These are phyloP conservation scores for Tagetes erecta DNA, from an alignment of 129 eudicot genomes.

Conservation along the genomic window DNA sequence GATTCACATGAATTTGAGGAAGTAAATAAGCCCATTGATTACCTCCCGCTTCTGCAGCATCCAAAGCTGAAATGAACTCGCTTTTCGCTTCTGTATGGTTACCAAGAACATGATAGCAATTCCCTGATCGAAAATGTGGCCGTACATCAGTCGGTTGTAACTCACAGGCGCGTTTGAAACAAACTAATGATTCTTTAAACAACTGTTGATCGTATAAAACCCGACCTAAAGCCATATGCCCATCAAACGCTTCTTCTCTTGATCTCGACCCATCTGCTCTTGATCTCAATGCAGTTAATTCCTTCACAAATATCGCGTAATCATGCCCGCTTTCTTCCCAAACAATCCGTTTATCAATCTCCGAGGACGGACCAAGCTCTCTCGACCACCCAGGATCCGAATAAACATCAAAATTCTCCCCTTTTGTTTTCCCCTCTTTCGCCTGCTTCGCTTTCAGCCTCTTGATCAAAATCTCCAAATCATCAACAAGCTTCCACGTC, in stretches of 20 bases:
- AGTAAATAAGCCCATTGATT: constrained; percentile 94
- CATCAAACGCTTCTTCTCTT: constrained; percentile 86
- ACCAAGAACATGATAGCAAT: constrained; percentile 83
- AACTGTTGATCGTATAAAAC: constrained; percentile 71
- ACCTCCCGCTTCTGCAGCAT: constrained; percentile 94
- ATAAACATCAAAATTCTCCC: constrained; percentile 63
- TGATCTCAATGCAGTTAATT: constrained; percentile 75
- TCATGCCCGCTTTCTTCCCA: constrained; percentile 84
- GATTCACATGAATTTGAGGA: constrained; percentile 97
- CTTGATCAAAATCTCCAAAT: constrained; percentile 75
- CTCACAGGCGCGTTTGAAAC: constrained; percentile 86
- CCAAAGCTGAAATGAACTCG: constrained; percentile 77
- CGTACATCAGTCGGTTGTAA: constrained; percentile 83
- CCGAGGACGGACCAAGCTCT: constrained; percentile 78
- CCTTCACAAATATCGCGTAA: constrained; percentile 68
- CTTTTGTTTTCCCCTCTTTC: constrained; percentile 62
- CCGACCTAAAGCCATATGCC: constrained; percentile 95
- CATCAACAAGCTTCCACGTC: constrained; percentile 90
- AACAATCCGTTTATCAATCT: constrained; percentile 62
- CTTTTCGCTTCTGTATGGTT: constrained; percentile 59
- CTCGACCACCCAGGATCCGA: constrained; percentile 97
- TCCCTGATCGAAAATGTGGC: constrained; percentile 93
- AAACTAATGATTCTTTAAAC: constrained; percentile 73
- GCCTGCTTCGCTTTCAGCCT: constrained; percentile 60
- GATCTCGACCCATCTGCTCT: constrained; percentile 88